Evolutionary conservation across 805 yeast species (phyloP), one percentile per base, ranked within the genome.

Genomic region (Peterozyma toletana): DNA sequence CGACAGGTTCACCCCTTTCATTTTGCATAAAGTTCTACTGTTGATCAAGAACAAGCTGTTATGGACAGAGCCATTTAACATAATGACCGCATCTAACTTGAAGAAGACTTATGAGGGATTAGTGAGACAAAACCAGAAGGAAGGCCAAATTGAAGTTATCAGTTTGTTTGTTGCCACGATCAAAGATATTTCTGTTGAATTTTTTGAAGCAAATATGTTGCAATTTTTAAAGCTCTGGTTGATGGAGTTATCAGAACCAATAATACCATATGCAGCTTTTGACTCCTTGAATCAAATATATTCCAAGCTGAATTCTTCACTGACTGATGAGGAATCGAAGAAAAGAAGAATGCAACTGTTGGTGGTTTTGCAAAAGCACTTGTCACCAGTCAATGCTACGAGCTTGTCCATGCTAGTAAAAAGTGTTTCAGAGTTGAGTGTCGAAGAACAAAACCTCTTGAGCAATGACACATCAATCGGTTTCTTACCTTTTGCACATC

Each of bases 211-310:
- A 10, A 11, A 11, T 1, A 15, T 39, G 15, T 5, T 39, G 7
- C 9, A 39, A 11, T 9, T 39, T 16, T 34, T 42, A 18, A 42
- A 38, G 6, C 16, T 42, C 3, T 33, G 21, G 31, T 31, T 42
- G 2, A 37, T 42, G 29, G 45, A 42, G 16, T 30, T 42, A 11
- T 33, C 45, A 9, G 41, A 42, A 11, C 38, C 45, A 13, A 18
- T 42, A 1, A 37, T 42, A 18, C 45, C 45, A 13, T 27, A 11
- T 16, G 34, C 33, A 18, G 31, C 33, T 6, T 37, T 31, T 37
- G 38, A 38, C 13, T 31, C 34, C 13, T 31, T 31, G 15, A 5
- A 5, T 5, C 34, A 31, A 5, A 13, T 31, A 31, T 31, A 31
- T 21, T 21, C 27, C 7, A 21, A 21, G 27, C 27, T 21, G 27